A percentile compares a stretch with the other conserved stretches of the same genome.
Evolutionary conservation across 1,284 basidiomycete genomes (phyloP).

Genomic region (Golubevia pallescens): DNA sequence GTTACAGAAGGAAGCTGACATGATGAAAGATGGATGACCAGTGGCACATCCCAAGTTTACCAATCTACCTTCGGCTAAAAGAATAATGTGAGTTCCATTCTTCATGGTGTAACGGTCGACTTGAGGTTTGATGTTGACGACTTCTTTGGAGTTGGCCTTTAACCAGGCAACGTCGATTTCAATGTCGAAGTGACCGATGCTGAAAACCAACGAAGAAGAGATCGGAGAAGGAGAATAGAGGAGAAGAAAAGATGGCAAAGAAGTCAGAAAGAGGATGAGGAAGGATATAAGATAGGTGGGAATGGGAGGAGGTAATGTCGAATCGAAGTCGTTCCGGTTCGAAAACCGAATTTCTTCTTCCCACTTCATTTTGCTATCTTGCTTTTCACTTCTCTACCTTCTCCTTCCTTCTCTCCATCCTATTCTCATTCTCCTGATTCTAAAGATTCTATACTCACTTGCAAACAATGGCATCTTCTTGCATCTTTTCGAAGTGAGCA

Average conservation of each 20-base stretch:
- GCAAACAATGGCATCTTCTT: constrained; percentile 97
- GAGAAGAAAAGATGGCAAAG: neutral
- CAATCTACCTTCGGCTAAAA: constrained; percentile 97
- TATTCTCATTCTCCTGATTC: too few relatives aligned
- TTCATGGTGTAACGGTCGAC: constrained; percentile 95
- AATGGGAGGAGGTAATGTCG: too few relatives aligned
- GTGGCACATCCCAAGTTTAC: constrained; percentile 88
- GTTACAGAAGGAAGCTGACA: constrained; percentile 99
- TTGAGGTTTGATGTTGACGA: constrained; percentile 96
- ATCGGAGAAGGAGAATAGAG: too few relatives aligned
- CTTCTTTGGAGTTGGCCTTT: constrained; percentile 86
- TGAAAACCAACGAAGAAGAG: constrained; percentile 49
- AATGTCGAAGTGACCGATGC: constrained; percentile 98
- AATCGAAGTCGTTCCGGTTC: too few relatives aligned
- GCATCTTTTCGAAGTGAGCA: constrained; percentile 92
- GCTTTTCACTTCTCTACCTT: too few relatives aligned
- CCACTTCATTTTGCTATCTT: too few relatives aligned
- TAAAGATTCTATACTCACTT: constrained; percentile 78
- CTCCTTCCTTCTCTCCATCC: too few relatives aligned
- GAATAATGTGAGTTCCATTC: constrained; percentile 77
- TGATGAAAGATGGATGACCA: constrained; percentile 77
- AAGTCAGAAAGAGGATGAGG: neutral
- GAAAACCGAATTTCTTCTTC: too few relatives aligned
- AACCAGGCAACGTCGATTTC: constrained; percentile 99
- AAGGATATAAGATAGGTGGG: too few relatives aligned